phyloP scores from a whole-genome alignment of 176 grass and related monocot genomes.

The Ensete glaucum region DNA sequence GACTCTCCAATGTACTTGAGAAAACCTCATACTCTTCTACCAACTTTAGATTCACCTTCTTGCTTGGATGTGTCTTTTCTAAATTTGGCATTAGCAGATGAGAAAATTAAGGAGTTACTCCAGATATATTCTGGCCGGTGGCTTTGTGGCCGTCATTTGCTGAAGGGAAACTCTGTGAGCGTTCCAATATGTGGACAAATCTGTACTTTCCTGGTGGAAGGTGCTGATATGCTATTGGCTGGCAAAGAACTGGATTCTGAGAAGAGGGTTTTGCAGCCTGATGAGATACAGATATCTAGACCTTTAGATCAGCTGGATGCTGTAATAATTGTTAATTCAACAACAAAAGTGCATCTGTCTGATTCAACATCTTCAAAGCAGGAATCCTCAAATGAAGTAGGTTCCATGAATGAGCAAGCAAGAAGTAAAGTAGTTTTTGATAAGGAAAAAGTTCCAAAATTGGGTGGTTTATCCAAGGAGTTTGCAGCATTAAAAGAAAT shows the following conservation, averaged over 20 bases:
- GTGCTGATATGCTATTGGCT: constrained; percentile 25
- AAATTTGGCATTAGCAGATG: constrained; percentile 60
- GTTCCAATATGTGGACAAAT: constrained; percentile 56
- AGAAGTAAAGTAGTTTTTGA: constrained; percentile 3
- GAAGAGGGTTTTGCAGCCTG: constrained; percentile 18
- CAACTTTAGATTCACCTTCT: constrained; percentile 27
- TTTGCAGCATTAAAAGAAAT: constrained; percentile 51
- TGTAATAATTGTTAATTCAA: constrained; percentile 32
- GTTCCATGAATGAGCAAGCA: constrained; percentile 11
- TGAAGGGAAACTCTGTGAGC: constrained; percentile 62
- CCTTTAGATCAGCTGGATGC: constrained; percentile 4
- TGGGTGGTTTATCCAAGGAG: constrained; percentile 80
- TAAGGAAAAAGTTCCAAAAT: constrained; percentile 24
- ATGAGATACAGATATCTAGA: constrained; percentile 18
- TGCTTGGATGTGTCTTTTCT: constrained; percentile 39
- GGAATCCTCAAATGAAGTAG: constrained; percentile 19
- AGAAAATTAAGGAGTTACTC: constrained; percentile 52
- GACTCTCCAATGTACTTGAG: constrained; percentile 24
- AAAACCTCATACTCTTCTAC: constrained; percentile 22
- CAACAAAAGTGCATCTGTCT: constrained; percentile 55
- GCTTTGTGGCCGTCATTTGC: constrained; percentile 55
- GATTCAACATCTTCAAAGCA: constrained; percentile 26
- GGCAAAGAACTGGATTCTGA: constrained; percentile 20
- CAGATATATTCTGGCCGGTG: constrained; percentile 54
- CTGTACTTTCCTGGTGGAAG: constrained; percentile 45